These are phyloP conservation scores for Hyphopichia khmerensis DNA, from an alignment of 1,139 yeast genomes.

Conservation along the genomic window DNA sequence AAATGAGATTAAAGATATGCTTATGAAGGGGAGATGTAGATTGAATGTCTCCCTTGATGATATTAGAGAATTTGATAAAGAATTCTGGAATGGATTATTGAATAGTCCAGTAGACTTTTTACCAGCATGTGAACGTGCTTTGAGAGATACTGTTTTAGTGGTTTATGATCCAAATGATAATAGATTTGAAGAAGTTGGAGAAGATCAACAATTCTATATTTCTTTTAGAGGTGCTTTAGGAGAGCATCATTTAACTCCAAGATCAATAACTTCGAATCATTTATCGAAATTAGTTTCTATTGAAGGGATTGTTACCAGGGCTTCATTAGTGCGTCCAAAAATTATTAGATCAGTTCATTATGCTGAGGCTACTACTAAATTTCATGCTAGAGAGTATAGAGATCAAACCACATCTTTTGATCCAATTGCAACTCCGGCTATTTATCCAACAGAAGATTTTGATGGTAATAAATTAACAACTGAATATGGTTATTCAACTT, in stretches of 20 bases:
- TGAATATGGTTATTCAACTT: conserved; percentile 91
- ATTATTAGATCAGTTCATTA: conserved; percentile 90
- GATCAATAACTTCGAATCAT: conserved; percentile 76
- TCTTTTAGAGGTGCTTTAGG: conserved; percentile 94
- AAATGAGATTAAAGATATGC: conserved; percentile 69
- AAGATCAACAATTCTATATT: conserved; percentile 67
- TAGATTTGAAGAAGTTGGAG: conserved; percentile 51
- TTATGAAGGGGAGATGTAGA: conserved; percentile 63
- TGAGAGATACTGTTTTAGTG: conserved; percentile 76
- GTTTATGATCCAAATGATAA: conserved; percentile 58
- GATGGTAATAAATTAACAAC: conserved; percentile 86
- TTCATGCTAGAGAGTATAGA: conserved; percentile 87
- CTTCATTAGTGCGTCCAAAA: conserved; percentile 91
- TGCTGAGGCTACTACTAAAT: conserved; percentile 79
- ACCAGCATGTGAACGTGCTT: conserved; percentile 88
- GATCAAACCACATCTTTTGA: conserved; percentile 92
- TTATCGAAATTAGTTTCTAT: conserved; percentile 82
- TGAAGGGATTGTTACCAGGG: conserved; percentile 94
- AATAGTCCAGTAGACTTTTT: conserved; percentile 78
- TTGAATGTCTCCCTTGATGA: conserved; percentile 82
- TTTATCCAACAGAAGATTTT: conserved; percentile 90
- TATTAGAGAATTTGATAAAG: conserved; percentile 76
- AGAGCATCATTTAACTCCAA: conserved; percentile 79
- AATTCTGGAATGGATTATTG: conserved; percentile 76
- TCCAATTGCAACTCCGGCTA: conserved; percentile 80